Conservation (phyloP, 768 basidiomycete species). For the Glaciozyma martinii region DNA sequence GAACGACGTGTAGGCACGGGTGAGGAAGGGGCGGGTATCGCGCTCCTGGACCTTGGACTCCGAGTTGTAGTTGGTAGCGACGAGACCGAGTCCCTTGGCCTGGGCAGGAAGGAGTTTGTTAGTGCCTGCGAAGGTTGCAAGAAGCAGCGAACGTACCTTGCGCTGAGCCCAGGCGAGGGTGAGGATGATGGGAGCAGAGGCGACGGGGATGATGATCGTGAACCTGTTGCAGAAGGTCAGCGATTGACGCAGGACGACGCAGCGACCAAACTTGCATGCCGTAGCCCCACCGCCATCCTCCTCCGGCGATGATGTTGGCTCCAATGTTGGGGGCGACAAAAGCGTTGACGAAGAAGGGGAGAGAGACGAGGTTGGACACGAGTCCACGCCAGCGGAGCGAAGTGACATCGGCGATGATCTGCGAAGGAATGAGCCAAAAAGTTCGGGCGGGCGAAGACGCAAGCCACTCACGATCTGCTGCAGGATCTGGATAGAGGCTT, state of each 20-base stretch:
- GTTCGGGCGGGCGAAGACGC: neutral
- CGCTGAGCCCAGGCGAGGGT: conserved; percentile 33
- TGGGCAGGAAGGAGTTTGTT: neutral
- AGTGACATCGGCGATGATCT: conserved; percentile 43
- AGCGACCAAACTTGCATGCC: conserved; percentile 31
- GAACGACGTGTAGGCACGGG: too few species aligned
- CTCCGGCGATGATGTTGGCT: conserved; percentile 21
- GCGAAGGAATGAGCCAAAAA: neutral
- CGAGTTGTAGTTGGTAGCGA: conserved; percentile 26
- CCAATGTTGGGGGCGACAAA: conserved; percentile 42
- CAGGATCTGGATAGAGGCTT: neutral
- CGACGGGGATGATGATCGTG: conserved; percentile 40
- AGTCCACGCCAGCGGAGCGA: conserved; percentile 42
- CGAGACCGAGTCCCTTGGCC: conserved; percentile 31
- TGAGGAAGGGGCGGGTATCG: neutral
- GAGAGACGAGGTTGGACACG: conserved; percentile 18
- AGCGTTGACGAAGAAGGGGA: conserved; percentile 39
- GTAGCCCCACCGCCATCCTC: conserved; percentile 43
- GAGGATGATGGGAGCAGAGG: conserved; percentile 23
- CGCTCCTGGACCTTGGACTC: conserved; percentile 17
- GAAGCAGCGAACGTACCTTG: neutral
- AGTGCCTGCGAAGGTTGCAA: neutral
- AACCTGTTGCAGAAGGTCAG: conserved; percentile 29
- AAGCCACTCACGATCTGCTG: neutral
- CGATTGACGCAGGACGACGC: neutral